Percentiles rank a stretch among this genome's conserved stretches.
These are phyloP conservation scores for Thelonectria rubi DNA, from an alignment of 2,329 filamentous ascomycete genomes.

Conservation along the genomic window DNA sequence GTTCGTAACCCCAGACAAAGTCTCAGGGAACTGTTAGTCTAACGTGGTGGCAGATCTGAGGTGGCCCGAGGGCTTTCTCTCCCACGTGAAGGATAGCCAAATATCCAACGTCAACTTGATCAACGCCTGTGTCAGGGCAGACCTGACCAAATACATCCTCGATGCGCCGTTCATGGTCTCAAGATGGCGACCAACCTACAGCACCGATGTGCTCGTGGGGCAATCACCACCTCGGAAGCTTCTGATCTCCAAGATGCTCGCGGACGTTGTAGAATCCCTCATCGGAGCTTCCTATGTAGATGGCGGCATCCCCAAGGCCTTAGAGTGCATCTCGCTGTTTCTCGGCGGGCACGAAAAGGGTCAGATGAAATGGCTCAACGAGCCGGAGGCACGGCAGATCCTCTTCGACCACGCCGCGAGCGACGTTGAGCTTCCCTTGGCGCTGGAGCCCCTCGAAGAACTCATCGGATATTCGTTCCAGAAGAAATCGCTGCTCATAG, in stretches of 20 bases:
- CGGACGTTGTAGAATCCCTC: conserved; percentile 87
- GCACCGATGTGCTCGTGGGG: conserved; percentile 47
- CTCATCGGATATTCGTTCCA: conserved; percentile 77
- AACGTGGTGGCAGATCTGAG: conserved; percentile 58
- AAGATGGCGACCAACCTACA: conserved; percentile 77
- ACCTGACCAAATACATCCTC: conserved; percentile 78
- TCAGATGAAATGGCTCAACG: conserved; percentile 56
- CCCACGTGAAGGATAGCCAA: conserved; percentile 71
- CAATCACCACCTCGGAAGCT: conserved; percentile 36
- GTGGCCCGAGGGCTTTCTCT: conserved; percentile 82
- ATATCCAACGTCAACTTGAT: conserved; percentile 81
- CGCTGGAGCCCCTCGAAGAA: conserved; percentile 64
- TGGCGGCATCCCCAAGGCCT: conserved; percentile 71
- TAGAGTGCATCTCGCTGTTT: conserved; percentile 72
- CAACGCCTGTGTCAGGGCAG: conserved; percentile 67
- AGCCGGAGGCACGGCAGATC: conserved; percentile 50
- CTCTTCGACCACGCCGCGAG: conserved; percentile 55
- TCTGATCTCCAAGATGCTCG: conserved; percentile 80
- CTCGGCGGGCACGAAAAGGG: conserved; percentile 60
- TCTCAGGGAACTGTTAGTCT: not conserved
- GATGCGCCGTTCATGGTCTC: conserved; percentile 70
- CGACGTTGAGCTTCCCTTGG: conserved; percentile 49
- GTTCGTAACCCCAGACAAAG: conserved; percentile 49
- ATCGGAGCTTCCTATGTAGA: conserved; percentile 79
- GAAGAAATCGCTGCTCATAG: conserved; percentile 73